Conservation (phyloP, 2,329 filamentous ascomycete genomes). For the Orbilia javanica region DNA sequence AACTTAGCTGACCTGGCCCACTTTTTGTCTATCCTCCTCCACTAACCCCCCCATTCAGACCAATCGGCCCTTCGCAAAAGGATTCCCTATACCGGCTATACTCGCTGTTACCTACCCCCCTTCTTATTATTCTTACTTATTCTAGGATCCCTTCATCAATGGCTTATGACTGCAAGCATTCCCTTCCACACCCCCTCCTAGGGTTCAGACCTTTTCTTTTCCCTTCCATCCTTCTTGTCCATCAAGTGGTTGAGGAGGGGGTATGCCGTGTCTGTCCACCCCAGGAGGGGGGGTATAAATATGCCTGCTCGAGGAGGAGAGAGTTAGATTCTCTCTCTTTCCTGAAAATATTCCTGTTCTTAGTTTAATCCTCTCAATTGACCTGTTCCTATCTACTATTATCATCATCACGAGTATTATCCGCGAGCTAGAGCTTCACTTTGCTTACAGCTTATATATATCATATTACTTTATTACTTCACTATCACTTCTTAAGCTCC, state of each 20-base stretch:
- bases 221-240: constrained; percentile 10
- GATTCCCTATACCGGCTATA: constrained; percentile 43
- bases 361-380: constrained; percentile 34
- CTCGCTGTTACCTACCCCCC: constrained; percentile 27
- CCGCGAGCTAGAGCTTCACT: not conserved
- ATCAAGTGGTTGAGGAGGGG: constrained; percentile 6
- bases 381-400: constrained; percentile 6
- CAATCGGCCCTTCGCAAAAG: constrained; percentile 44
- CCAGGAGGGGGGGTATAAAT: constrained; percentile 52
- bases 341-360: constrained; percentile 49
- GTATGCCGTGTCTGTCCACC: constrained; percentile 1
- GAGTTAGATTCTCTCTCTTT: constrained; percentile 45
- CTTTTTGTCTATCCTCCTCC: constrained; percentile 9
- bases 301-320: constrained; percentile 44
- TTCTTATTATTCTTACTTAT: constrained; percentile 14
- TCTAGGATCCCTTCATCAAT: constrained; percentile 24
- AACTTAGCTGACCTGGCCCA: constrained; percentile 13
- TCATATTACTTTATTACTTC: constrained; percentile 18
- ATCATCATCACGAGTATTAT: not conserved
- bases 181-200: constrained; percentile 38
- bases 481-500: not conserved
- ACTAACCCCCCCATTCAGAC: constrained; percentile 24
- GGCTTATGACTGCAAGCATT: constrained; percentile 41
- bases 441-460: constrained; percentile 31
- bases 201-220: constrained; percentile 56